Conservation (phyloP, 768 basidiomycete species). For the Tricholoma saponaceum region DNA sequence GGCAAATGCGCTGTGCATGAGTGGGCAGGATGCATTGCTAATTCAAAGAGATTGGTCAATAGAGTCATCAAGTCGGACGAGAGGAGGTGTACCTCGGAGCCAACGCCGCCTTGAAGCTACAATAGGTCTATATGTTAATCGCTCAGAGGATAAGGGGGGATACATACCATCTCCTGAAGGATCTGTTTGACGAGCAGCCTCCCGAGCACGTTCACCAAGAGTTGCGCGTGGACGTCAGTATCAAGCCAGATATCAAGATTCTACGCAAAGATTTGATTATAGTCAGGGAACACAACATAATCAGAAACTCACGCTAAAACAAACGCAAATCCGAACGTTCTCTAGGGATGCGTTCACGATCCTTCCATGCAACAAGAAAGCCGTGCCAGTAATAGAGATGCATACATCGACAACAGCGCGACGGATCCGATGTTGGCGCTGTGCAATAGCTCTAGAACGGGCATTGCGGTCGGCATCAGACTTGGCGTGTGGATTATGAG, state of each 20-base stretch:
- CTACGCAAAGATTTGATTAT: background rate
- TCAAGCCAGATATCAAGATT: conserved; percentile 4
- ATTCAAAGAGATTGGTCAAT: background rate
- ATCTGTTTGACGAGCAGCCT: background rate
- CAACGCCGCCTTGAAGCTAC: background rate
- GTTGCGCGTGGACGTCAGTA: background rate
- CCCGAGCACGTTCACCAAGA: background rate
- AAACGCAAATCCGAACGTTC: background rate
- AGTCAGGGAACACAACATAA: background rate
- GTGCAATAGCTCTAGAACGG: background rate
- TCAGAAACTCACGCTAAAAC: background rate
- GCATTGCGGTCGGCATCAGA: background rate
- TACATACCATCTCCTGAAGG: background rate
- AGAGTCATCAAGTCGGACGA: background rate
- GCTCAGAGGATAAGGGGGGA: background rate
- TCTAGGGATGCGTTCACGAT: background rate
- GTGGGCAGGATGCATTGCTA: conserved; percentile 7
- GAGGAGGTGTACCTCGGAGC: background rate
- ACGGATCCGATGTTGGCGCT: conserved; percentile 2
- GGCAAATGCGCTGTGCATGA: conserved; percentile 5
- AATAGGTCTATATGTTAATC: background rate
- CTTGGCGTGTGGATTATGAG: background rate
- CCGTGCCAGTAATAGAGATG: background rate
- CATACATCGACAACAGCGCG: conserved; percentile 3
- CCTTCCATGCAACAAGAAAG: background rate